Base-by-base conservation (phyloP, 169 alveolate genomes). In the Eimeria tenella region DNA sequence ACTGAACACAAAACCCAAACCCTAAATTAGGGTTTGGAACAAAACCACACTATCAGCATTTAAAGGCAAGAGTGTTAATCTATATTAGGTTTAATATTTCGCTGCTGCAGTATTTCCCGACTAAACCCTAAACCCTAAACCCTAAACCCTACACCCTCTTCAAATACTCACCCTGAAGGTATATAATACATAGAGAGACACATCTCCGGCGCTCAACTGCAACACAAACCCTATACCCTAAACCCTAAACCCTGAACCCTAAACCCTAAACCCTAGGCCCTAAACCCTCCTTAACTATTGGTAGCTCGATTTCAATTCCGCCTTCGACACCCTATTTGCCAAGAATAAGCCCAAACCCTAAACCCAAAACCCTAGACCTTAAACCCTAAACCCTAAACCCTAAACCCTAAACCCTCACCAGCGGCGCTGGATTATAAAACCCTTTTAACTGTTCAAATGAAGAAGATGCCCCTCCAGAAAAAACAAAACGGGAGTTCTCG, bases 381-480 rank as follows among this genome's bases (percentile, higher is more conserved):
- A 31, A 31, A 31, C 42, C 42, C 42, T 31, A 31, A 31, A 31
- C 42, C 42, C 42, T 31, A 31, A 31, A 31, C 42, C 42, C 42
- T 31, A 31, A 31, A 31, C 42, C 42, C 42, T 31, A 31, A 31
- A 31, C 42, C 9, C 79, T 89, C 19, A 89, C 94, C 15, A 52
- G 50, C 17, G 89, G 94, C 13, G 94, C 94, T 4, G 94, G 94
- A 50, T 89, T 71, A 63, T 89, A 71, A 62, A 89, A 89, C 31
- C 94, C 94, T 23, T 89, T 70, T 8, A 89, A 63, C 0, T 21
- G 81, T 31, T 89, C 94, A 52, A 89, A 15, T 0, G 94, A 89
- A 31, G 73, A 49, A 6, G 62, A 90, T 17, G 87, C 63, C 15
- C 90, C 79, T 70, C 88, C 81, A 65, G 75, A 55, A 21, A 89